Evolutionary conservation across 805 yeast genomes (phyloP).

Genomic region (Zygoascus tannicola): DNA sequence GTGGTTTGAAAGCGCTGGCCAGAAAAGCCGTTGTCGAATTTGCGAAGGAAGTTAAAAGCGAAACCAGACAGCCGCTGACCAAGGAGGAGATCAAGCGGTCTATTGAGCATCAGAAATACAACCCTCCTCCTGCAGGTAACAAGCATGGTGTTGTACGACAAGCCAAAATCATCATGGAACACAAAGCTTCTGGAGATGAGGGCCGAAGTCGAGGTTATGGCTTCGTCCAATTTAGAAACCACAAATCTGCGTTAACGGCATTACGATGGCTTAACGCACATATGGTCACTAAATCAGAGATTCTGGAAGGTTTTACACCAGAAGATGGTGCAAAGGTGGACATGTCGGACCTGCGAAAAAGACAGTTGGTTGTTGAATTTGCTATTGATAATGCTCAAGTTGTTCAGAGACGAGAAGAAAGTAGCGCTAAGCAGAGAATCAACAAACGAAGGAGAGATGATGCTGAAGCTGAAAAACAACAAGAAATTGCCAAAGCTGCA

Average conservation of each 20-base stretch:
- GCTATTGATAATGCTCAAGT: conserved; percentile 94
- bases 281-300: conserved; percentile 62
- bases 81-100: conserved; percentile 86
- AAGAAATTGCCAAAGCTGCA: conserved; percentile 5
- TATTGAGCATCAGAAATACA: conserved; percentile 43
- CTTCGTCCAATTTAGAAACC: conserved; percentile 86
- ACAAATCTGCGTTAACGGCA: conserved; percentile 88
- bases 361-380: conserved; percentile 86
- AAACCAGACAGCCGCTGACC: conserved; percentile 69
- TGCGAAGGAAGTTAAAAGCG: conserved; percentile 77
- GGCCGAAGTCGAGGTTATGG: conserved; percentile 98
- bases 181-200: conserved; percentile 72
- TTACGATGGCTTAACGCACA: conserved; percentile 96
- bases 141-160: conserved; percentile 83
- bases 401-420: conserved; percentile 77
- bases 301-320: conserved; percentile 27
- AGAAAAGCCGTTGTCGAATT: conserved; percentile 91
- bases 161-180: conserved; percentile 87
- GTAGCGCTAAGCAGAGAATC: conserved; percentile 17
- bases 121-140: conserved; percentile 23
- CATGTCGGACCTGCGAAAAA: conserved; percentile 35
- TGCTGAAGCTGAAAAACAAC: conserved; percentile 14
- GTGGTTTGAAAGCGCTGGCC: conserved; percentile 82
- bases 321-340: conserved; percentile 16
- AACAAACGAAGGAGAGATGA: conserved; percentile 20